Percentiles rank a stretch among this genome's conserved stretches.
Conservation (phyloP, 208 protist genomes). For the Acanthamoeba lenticulata region DNA sequence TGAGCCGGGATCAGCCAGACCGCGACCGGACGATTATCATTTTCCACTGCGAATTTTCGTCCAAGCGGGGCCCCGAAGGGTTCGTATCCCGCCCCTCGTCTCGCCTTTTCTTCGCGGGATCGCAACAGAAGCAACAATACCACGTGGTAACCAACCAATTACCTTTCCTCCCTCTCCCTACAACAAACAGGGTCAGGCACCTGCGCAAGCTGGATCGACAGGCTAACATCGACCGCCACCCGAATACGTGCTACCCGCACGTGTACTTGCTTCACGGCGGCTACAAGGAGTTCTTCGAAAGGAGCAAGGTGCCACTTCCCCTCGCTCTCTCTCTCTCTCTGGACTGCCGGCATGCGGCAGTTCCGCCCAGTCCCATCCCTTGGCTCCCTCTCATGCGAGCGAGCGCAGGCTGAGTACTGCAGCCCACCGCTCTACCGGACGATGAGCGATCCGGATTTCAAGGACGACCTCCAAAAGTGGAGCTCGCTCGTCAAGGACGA, state of each 20-base stretch:
- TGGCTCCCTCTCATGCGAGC: not conserved
- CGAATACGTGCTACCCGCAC: conserved; percentile 70
- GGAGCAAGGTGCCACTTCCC: not conserved
- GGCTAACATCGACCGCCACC: not conserved
- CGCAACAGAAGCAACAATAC: not conserved
- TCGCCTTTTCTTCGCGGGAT: not conserved
- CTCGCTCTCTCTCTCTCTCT: not conserved
- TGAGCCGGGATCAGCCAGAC: not conserved
- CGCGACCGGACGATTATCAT: conserved; percentile 43
- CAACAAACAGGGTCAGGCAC: conserved; percentile 23
- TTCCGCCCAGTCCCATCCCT: too few species aligned
- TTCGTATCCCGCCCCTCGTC: not conserved
- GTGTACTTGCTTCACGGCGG: conserved; percentile 71
- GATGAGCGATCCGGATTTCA: not conserved
- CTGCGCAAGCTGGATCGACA: conserved; percentile 60
- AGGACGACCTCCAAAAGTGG: not conserved
- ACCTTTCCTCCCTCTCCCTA: not conserved
- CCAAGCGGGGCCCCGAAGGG: conserved; percentile 64
- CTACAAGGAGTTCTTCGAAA: conserved; percentile 71
- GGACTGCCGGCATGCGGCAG: not conserved
- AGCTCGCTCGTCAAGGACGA: not conserved
- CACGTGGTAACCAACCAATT: not conserved
- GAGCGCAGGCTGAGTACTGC: not conserved
- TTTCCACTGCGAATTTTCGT: conserved; percentile 80
- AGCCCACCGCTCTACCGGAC: not conserved